These are phyloP conservation scores for Dioszegia crocea DNA, from an alignment of 768 basidiomycete genomes.

Conservation along the genomic window DNA sequence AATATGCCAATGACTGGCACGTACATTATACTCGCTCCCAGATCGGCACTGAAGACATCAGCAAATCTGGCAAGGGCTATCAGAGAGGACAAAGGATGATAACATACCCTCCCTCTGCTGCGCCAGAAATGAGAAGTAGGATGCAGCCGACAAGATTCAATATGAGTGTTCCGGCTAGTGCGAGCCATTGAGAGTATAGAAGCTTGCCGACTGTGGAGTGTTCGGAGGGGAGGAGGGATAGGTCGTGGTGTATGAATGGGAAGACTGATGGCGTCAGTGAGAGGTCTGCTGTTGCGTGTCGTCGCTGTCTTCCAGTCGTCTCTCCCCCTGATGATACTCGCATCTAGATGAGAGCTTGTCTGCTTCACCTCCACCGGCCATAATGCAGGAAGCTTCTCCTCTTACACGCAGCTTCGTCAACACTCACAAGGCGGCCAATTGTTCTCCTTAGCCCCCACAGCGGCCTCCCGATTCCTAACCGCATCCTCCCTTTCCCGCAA, in stretches of 20 bases:
- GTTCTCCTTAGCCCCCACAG: slow-evolving; percentile 65
- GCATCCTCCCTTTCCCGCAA: slow-evolving; percentile 55
- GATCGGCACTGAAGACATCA: slow-evolving; percentile 38
- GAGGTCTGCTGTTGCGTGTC: too few species aligned
- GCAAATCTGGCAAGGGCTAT: background rate
- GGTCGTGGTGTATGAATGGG: slow-evolving; percentile 91
- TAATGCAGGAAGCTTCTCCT: too few species aligned
- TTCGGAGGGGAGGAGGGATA: slow-evolving; percentile 55
- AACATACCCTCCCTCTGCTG: slow-evolving; percentile 55
- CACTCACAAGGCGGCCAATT: slow-evolving; percentile 89
- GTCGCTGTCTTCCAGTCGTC: too few species aligned
- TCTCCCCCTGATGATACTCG: too few species aligned
- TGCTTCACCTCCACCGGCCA: too few species aligned
- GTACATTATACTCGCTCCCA: slow-evolving; percentile 54
- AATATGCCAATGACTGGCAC: slow-evolving; percentile 68
- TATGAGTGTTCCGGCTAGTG: slow-evolving; percentile 72
- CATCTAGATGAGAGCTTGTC: too few species aligned
- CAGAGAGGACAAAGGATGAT: background rate
- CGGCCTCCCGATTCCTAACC: slow-evolving; percentile 70
- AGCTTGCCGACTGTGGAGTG: slow-evolving; percentile 81
- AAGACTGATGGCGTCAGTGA: slow-evolving; percentile 60
- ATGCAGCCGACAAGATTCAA: slow-evolving; percentile 89
- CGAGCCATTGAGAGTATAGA: slow-evolving; percentile 90
- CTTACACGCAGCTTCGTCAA: too few species aligned
- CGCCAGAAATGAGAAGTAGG: slow-evolving; percentile 73